Evolutionary conservation across 2,329 filamentous ascomycete genomes (phyloP).

Genomic region (Penicillium olsonii): DNA sequence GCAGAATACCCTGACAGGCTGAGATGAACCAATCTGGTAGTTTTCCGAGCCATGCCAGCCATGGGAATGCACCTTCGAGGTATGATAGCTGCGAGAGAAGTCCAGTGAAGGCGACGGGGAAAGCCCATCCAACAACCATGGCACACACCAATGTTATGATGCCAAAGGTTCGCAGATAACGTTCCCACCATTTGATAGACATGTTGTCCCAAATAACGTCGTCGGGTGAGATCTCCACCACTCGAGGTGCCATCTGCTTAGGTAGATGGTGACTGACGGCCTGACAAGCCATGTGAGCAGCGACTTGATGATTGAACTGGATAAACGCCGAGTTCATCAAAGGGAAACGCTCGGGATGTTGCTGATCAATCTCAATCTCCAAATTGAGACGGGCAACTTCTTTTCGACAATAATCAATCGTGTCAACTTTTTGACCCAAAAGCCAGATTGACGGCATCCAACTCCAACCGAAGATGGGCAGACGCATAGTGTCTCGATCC

Average conservation of each 20-base stretch:
- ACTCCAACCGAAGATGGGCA: constrained; percentile 61
- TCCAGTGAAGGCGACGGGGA: constrained; percentile 87
- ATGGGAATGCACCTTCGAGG: constrained; percentile 65
- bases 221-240: constrained; percentile 89
- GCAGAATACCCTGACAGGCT: constrained; percentile 81
- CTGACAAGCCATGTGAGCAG: constrained; percentile 97
- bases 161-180: constrained; percentile 70
- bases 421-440: constrained; percentile 88
- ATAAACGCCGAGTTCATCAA: constrained; percentile 97
- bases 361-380: constrained; percentile 89
- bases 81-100: constrained; percentile 74
- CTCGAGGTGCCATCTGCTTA: constrained; percentile 86
- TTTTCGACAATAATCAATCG: constrained; percentile 85
- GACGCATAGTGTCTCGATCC: constrained; percentile 79
- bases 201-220: constrained; percentile 98
- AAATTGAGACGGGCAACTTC: constrained; percentile 85
- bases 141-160: constrained; percentile 67
- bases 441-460: constrained; percentile 81
- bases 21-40: constrained; percentile 64
- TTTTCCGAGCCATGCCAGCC: constrained; percentile 68
- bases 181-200: constrained; percentile 91
- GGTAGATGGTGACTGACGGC: constrained; percentile 87
- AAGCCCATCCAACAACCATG: constrained; percentile 85
- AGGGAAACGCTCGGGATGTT: constrained; percentile 80
- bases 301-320: constrained; percentile 97